Conservation (phyloP, 352 stramenopile genomes). For the Halophytophthora polymorphica region DNA sequence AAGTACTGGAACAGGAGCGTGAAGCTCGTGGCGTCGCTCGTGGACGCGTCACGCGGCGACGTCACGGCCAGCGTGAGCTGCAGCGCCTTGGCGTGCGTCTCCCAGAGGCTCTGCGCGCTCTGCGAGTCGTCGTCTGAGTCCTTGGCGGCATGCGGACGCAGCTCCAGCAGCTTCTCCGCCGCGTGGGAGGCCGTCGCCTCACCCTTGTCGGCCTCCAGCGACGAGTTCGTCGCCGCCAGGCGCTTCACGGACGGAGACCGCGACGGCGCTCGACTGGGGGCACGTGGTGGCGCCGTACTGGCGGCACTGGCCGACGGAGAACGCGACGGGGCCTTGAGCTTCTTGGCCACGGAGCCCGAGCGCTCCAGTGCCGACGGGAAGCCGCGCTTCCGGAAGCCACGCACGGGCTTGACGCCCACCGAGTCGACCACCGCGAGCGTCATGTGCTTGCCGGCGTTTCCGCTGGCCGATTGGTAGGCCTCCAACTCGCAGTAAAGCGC, state of each 20-base stretch:
- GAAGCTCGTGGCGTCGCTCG: constrained; percentile 35
- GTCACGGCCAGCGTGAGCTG: constrained; percentile 44
- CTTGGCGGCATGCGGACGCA: constrained; percentile 31
- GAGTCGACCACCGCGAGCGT: constrained; percentile 53
- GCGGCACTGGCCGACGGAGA: constrained; percentile 24
- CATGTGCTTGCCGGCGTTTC: constrained; percentile 42
- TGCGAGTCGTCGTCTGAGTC: constrained; percentile 28
- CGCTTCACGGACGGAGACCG: constrained; percentile 50
- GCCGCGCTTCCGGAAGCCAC: constrained; percentile 24
- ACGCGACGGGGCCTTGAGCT: constrained; percentile 37
- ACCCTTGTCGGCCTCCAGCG: constrained; percentile 30
- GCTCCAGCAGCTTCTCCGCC: constrained; percentile 43
- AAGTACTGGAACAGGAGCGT: constrained; percentile 68
- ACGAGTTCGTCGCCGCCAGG: constrained; percentile 3
- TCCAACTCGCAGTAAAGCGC: constrained; percentile 73
- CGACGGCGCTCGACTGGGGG: constrained; percentile 30
- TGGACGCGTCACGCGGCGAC: constrained; percentile 17
- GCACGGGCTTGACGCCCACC: constrained; percentile 12
- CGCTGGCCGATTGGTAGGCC: constrained; percentile 56
- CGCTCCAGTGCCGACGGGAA: constrained; percentile 35
- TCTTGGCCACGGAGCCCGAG: constrained; percentile 22
- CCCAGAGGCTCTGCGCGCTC: constrained; percentile 45
- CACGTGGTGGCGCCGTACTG: constrained; percentile 7
- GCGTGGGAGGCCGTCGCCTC: constrained; percentile 37
- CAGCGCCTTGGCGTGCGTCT: constrained; percentile 49